Percentiles rank a stretch among this genome's conserved stretches.
phyloP scores from a whole-genome alignment of 305 asterid species.

The Rubia tinctorum region DNA sequence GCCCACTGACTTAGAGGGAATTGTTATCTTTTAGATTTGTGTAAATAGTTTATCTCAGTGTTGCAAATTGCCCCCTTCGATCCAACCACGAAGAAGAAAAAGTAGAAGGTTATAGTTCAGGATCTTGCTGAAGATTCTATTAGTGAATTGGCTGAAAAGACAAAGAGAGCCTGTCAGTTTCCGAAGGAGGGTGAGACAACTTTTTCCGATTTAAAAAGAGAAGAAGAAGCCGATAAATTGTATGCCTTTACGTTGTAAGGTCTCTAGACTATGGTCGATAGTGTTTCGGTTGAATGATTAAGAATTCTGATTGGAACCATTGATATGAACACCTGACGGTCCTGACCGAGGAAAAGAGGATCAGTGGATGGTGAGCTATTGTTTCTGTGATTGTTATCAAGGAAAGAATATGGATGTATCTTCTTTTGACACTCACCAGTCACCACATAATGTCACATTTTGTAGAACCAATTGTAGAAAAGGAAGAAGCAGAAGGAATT shows the following conservation, averaged over 20 bases:
- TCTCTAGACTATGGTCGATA: too few relatives aligned
- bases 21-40: not conserved
- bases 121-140: constrained; percentile 64
- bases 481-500: constrained; percentile 72
- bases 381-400: not conserved
- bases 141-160: constrained; percentile 53
- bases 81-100: constrained; percentile 81
- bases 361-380: constrained; percentile 40
- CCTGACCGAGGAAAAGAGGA: constrained; percentile 56
- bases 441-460: not conserved
- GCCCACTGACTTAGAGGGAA: not conserved
- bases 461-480: constrained; percentile 57
- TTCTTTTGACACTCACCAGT: not conserved
- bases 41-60: not conserved
- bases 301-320: not conserved
- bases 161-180: constrained; percentile 67
- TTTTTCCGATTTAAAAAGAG: constrained; percentile 69
- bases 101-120: constrained; percentile 68
- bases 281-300: not conserved
- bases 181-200: constrained; percentile 66
- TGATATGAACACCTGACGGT: constrained; percentile 47
- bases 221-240: constrained; percentile 75
- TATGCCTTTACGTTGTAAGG: too few relatives aligned
- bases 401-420: not conserved
- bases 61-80: constrained; percentile 75